Evolutionary conservation across 495 filamentous ascomycete species (phyloP).

Genomic region (Annulohypoxylon moriforme): DNA sequence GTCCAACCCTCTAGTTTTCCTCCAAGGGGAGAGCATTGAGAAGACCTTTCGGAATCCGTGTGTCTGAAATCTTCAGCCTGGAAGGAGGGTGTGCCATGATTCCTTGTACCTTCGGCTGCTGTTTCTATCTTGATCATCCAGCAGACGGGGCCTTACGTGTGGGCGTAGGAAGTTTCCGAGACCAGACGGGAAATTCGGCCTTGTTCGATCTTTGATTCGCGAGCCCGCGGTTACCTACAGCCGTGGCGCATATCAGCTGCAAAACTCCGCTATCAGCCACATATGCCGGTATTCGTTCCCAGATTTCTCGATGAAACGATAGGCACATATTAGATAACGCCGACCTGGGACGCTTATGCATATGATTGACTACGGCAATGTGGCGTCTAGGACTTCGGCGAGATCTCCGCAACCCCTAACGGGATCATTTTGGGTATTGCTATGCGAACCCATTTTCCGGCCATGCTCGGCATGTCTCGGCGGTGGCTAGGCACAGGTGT

Average conservation of each 20-base stretch:
- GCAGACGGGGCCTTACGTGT: slow-evolving; percentile 41
- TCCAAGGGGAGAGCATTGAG: slow-evolving; percentile 66
- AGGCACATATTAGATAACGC: slow-evolving; percentile 8
- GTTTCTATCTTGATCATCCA: slow-evolving; percentile 42
- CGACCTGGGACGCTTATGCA: slow-evolving; percentile 1
- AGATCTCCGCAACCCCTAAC: background rate
- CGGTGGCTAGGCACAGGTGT: slow-evolving; percentile 7
- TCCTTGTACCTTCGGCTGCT: slow-evolving; percentile 35
- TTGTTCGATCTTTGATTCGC: slow-evolving; percentile 30
- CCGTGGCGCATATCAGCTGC: slow-evolving; percentile 35
- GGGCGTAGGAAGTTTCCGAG: slow-evolving; percentile 41
- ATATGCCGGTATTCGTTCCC: slow-evolving; percentile 31
- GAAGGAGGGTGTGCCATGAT: slow-evolving; percentile 24
- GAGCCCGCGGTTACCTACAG: slow-evolving; percentile 42
- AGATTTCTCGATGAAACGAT: slow-evolving; percentile 10
- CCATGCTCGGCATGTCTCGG: background rate
- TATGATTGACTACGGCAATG: slow-evolving; percentile 3
- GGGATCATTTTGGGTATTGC: background rate
- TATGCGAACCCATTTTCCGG: background rate
- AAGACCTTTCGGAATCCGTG: slow-evolving; percentile 39
- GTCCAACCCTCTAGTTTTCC: slow-evolving; percentile 73
- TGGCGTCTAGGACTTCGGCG: background rate
- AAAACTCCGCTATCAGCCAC: slow-evolving; percentile 41
- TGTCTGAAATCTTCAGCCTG: slow-evolving; percentile 20
- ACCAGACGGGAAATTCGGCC: slow-evolving; percentile 19